Base-by-base conservation (phyloP, 2,329 filamentous ascomycete species). In the Cladophialophora exuberans region DNA sequence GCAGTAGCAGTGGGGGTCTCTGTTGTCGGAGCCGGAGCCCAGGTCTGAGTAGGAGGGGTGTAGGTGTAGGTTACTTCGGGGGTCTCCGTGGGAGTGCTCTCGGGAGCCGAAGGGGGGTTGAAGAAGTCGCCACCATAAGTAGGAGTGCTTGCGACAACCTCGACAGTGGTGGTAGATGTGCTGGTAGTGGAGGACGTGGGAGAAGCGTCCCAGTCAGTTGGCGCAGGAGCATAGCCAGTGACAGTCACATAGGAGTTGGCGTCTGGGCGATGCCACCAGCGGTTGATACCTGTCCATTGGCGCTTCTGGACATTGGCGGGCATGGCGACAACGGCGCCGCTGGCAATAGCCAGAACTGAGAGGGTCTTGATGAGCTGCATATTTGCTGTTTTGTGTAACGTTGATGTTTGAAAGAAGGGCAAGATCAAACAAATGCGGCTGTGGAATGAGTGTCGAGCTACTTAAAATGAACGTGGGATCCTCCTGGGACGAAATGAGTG, bases 331-430 rank as follows among this genome's bases (percentile, higher is more conserved):
- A 64, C 59, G 38, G 64, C 62, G 25, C 59, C 57, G 39, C 52
- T 52, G 44, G 61, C 64, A 43, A 70, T 49, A 30, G 67, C 63
- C 43, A 72, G 50, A 33, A 67, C 48, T 47, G 69, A 68, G 59
- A 72, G 33, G 31, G 55, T 54, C 50, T 62, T 60, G 52, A 61
- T 7, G 38, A 58, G 35, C 38, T 56, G 41, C 62, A 64, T 64
- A 17, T 62, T 57, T 44, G 38, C 22, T 22, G 52, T 41, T 38
- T 35, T 35, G 53, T 9, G 18, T 43, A 22, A 39, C 25, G 6
- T 13, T 18, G 31, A 28, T 17, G 33, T 36, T n/a, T 9, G 23
- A 17, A 22, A 39, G 53, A 31, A 1, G 49, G 28, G 26, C 13
- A 28, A 17, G 44, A 38, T 23, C 15, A 25, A 36, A 35, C 22